Conservation (phyloP, 176 grass and related monocot genomes). For the Dendrocalamus sinicus region DNA sequence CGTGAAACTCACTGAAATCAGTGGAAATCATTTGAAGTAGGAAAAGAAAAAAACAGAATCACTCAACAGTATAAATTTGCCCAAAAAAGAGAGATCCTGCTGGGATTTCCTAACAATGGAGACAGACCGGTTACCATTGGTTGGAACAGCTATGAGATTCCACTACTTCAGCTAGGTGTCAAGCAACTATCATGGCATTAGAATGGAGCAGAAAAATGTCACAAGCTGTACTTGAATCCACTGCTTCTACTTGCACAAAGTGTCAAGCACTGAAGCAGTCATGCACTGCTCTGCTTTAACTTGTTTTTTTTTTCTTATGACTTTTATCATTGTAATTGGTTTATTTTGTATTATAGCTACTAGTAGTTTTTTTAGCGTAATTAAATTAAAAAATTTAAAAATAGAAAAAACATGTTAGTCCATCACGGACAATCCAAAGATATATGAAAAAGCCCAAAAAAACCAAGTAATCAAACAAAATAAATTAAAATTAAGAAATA, state of each 20-base stretch:
- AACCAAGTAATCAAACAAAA: too few relatives aligned
- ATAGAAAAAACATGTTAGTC: too few relatives aligned
- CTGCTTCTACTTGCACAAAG: conserved; percentile 21
- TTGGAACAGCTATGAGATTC: conserved; percentile 44
- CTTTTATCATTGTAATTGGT: too few relatives aligned
- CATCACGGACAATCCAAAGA: too few relatives aligned
- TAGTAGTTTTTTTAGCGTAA: too few relatives aligned
- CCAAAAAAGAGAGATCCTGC: not conserved
- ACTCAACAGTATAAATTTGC: not conserved
- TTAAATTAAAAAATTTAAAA: too few relatives aligned
- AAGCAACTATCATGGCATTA: conserved; percentile 39
- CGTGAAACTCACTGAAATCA: not conserved
- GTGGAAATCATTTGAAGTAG: not conserved
- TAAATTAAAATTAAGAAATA: too few relatives aligned
- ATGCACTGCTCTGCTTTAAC: too few relatives aligned
- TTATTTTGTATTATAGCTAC: too few relatives aligned
- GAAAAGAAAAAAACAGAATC: not conserved
- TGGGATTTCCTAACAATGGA: conserved; percentile 19
- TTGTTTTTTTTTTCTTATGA: too few relatives aligned
- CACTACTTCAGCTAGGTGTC: conserved; percentile 47
- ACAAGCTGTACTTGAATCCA: conserved; percentile 43
- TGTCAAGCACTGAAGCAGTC: conserved; percentile 6
- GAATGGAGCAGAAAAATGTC: conserved; percentile 25
- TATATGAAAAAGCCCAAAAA: too few relatives aligned
- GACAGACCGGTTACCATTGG: conserved; percentile 12